A percentile compares a stretch with the other conserved stretches of the same genome.
Evolutionary conservation across 2,329 filamentous ascomycete genomes (phyloP).

Genomic region (Coniella lustricola): DNA sequence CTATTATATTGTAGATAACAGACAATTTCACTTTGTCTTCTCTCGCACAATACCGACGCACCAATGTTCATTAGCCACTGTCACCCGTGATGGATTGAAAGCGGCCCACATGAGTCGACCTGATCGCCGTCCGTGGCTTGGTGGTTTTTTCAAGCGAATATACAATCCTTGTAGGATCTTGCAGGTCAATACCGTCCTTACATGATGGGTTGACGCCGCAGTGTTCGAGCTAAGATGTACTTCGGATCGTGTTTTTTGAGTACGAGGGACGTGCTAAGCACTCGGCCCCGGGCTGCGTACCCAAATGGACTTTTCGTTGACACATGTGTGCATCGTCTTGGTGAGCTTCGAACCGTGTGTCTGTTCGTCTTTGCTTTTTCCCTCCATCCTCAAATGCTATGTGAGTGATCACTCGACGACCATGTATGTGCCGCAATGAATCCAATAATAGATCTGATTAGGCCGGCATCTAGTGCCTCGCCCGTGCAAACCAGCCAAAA

Average conservation of each 20-base stretch:
- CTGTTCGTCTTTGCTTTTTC: no score
- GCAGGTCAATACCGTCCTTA: neutral
- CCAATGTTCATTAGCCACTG: slow-evolving; percentile 9
- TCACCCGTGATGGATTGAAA: slow-evolving; percentile 13
- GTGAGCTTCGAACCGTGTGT: no score
- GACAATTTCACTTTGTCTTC: neutral
- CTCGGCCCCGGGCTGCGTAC: neutral
- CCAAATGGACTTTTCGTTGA: neutral
- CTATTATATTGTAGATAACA: slow-evolving; percentile 4
- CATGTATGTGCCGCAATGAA: no score
- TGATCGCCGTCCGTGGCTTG: slow-evolving; percentile 12
- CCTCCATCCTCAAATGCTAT: no score
- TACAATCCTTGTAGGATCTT: slow-evolving; percentile 10
- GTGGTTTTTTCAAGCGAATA: neutral
- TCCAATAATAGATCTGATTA: no score
- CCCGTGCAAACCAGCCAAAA: neutral
- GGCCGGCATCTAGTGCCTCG: neutral
- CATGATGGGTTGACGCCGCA: slow-evolving; percentile 1
- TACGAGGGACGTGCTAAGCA: neutral
- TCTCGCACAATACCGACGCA: neutral
- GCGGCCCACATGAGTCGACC: slow-evolving; percentile 1
- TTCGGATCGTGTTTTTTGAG: neutral
- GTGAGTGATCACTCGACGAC: no score
- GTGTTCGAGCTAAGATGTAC: slow-evolving; percentile 3
- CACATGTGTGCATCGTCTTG: neutral